Evolutionary conservation across 2,329 filamentous ascomycete genomes (phyloP).

Genomic region (Bipolaris gigantea): DNA sequence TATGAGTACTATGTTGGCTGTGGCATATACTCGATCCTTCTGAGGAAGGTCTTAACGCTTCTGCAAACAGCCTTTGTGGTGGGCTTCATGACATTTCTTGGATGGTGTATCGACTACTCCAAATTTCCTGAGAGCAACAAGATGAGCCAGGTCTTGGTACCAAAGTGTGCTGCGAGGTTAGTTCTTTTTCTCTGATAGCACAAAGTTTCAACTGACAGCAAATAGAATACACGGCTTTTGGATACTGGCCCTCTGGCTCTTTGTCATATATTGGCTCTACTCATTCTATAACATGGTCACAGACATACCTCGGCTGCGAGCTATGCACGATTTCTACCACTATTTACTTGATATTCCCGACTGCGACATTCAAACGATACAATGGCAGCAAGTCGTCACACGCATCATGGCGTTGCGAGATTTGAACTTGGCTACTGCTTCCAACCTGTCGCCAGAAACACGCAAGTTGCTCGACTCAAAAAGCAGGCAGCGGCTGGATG

Average conservation of each 20-base stretch:
- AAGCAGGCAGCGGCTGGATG: constrained; percentile 91
- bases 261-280: constrained; percentile 82
- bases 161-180: constrained; percentile 67
- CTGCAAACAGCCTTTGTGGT: constrained; percentile 83
- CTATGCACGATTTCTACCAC: constrained; percentile 84
- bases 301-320: constrained; percentile 70
- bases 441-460: constrained; percentile 60
- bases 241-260: constrained; percentile 80
- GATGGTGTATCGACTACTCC: constrained; percentile 81
- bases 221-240: constrained; percentile 71
- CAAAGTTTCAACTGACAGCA: not conserved
- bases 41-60: constrained; percentile 71
- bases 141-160: constrained; percentile 64
- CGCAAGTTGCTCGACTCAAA: constrained; percentile 73
- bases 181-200: constrained; percentile 1
- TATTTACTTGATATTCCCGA: constrained; percentile 81
- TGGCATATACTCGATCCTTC: constrained; percentile 81
- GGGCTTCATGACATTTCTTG: constrained; percentile 78
- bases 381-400: constrained; percentile 88
- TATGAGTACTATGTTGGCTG: constrained; percentile 85
- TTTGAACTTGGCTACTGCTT: constrained; percentile 80
- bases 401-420: constrained; percentile 83
- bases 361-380: constrained; percentile 88
- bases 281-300: constrained; percentile 74
- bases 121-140: constrained; percentile 68